phyloP scores from a whole-genome alignment of 495 filamentous ascomycete species.

The Terfezia boudieri region DNA sequence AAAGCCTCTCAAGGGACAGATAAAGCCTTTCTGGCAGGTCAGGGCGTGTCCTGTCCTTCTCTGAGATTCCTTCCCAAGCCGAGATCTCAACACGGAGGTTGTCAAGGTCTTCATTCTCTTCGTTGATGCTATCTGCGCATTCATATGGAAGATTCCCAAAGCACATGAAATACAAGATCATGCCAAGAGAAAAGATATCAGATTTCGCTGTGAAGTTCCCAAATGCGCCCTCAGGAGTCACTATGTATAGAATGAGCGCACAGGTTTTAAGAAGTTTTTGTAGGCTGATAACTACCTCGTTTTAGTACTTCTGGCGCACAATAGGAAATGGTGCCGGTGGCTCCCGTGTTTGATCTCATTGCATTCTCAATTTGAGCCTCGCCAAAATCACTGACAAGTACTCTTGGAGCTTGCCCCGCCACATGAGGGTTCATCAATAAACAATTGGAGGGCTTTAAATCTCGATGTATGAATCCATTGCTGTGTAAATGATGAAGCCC shows the following conservation, averaged over 20 bases:
- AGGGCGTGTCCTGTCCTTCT: slow-evolving; percentile 43
- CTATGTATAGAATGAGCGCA: slow-evolving; percentile 1
- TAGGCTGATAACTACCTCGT: slow-evolving; percentile 21
- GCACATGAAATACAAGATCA: slow-evolving; percentile 97
- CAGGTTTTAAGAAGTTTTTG: background rate
- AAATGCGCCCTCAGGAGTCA: slow-evolving; percentile 42
- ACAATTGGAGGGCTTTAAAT: slow-evolving; percentile 91
- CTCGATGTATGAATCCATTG: slow-evolving; percentile 89
- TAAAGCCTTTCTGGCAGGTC: slow-evolving; percentile 81
- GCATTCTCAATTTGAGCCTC: slow-evolving; percentile 71
- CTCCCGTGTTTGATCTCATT: slow-evolving; percentile 65
- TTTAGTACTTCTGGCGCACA: slow-evolving; percentile 86
- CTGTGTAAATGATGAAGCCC: slow-evolving; percentile 74
- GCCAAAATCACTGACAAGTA: slow-evolving; percentile 91
- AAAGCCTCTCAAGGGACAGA: slow-evolving; percentile 52
- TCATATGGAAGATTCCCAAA: slow-evolving; percentile 72
- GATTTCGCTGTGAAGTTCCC: slow-evolving; percentile 92
- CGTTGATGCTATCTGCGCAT: slow-evolving; percentile 61
- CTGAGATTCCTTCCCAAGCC: slow-evolving; percentile 66
- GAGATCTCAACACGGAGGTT: slow-evolving; percentile 67
- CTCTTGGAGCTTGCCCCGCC: slow-evolving; percentile 32
- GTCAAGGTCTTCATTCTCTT: slow-evolving; percentile 89
- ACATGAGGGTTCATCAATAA: slow-evolving; percentile 31
- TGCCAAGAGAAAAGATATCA: slow-evolving; percentile 87
- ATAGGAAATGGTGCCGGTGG: slow-evolving; percentile 91